A percentile compares a stretch with the other conserved stretches of the same genome.
Conservation (phyloP, 345 rosid species). For the Passiflora organensis region DNA sequence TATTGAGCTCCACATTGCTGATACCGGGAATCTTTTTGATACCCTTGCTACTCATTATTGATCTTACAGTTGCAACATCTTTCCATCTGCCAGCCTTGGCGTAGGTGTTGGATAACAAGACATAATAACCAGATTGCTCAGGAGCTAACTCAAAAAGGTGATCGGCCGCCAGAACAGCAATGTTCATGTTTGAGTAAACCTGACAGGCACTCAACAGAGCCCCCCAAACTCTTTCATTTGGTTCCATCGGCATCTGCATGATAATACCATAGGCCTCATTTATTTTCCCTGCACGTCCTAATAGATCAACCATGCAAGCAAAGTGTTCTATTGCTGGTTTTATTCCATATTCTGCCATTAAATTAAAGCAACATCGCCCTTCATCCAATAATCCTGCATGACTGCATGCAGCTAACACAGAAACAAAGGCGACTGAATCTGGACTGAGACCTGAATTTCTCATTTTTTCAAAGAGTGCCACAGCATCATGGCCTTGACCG, state of each 20-base stretch:
- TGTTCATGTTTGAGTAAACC: conserved; percentile 45
- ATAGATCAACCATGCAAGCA: conserved; percentile 70
- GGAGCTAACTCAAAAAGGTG: conserved; percentile 54
- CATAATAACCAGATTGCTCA: conserved; percentile 58
- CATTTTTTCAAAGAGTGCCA: conserved; percentile 53
- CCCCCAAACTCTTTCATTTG: conserved; percentile 76
- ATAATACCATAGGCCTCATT: conserved; percentile 54
- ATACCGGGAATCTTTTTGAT: conserved; percentile 56
- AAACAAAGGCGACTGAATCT: conserved; percentile 67
- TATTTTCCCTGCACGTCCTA: conserved; percentile 61
- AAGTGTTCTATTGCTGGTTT: conserved; percentile 60
- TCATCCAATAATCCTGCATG: conserved; percentile 59
- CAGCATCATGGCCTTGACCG: conserved; percentile 54
- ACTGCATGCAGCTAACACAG: conserved; percentile 73
- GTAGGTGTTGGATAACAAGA: conserved; percentile 66
- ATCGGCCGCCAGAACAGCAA: conserved; percentile 70
- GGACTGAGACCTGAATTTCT: conserved; percentile 51
- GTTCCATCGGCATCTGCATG: conserved; percentile 49
- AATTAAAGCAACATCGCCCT: conserved; percentile 41
- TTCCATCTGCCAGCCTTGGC: conserved; percentile 82
- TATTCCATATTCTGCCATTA: conserved; percentile 50
- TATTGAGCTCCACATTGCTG: conserved; percentile 57
- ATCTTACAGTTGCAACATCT: conserved; percentile 47
- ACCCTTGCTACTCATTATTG: conserved; percentile 53
- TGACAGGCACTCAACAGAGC: conserved; percentile 62